A percentile compares a stretch with the other conserved stretches of the same genome.
phyloP scores from a whole-genome alignment of 768 basidiomycete species.

The Guyanaporus albipodus region DNA sequence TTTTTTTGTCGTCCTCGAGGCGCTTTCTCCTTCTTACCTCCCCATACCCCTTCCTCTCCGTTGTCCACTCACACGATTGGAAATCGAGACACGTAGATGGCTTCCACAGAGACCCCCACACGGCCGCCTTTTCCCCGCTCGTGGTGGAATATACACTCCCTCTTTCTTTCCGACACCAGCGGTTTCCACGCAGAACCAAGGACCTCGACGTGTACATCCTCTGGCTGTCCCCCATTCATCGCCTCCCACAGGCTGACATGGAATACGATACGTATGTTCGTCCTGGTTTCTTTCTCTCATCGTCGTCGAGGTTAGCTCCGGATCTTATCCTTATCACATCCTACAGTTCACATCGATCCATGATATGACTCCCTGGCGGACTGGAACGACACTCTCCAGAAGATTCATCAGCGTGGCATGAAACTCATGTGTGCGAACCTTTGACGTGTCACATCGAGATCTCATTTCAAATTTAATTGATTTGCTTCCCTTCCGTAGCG shows the following conservation, averaged over 20 bases:
- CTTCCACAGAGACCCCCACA: not conserved
- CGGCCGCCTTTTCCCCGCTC: slow-evolving; percentile 24
- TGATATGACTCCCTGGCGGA: slow-evolving; percentile 62
- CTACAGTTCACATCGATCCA: slow-evolving; percentile 56
- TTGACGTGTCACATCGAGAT: slow-evolving; percentile 16
- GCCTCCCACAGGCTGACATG: slow-evolving; percentile 66
- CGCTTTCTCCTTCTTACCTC: slow-evolving; percentile 11
- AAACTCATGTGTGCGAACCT: slow-evolving; percentile 54
- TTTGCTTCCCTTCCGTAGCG: slow-evolving; percentile 3
- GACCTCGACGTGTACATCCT: slow-evolving; percentile 63
- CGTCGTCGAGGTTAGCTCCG: not conserved
- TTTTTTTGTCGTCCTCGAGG: slow-evolving; percentile 23
- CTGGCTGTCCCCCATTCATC: slow-evolving; percentile 63
- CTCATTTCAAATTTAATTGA: not conserved
- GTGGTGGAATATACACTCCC: slow-evolving; percentile 73
- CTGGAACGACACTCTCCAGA: slow-evolving; percentile 52
- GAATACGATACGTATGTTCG: slow-evolving; percentile 61
- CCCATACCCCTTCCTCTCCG: slow-evolving; percentile 11
- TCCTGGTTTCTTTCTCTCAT: not conserved
- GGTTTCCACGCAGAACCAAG: slow-evolving; percentile 63
- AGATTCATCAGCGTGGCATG: slow-evolving; percentile 60
- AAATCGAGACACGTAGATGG: slow-evolving; percentile 6
- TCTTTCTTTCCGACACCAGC: slow-evolving; percentile 69
- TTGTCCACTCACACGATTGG: not conserved
- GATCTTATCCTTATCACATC: slow-evolving; percentile 13